phyloP scores from a whole-genome alignment of 192 early-diverging fungal genomes.

The Coemansia guatemalensis region DNA sequence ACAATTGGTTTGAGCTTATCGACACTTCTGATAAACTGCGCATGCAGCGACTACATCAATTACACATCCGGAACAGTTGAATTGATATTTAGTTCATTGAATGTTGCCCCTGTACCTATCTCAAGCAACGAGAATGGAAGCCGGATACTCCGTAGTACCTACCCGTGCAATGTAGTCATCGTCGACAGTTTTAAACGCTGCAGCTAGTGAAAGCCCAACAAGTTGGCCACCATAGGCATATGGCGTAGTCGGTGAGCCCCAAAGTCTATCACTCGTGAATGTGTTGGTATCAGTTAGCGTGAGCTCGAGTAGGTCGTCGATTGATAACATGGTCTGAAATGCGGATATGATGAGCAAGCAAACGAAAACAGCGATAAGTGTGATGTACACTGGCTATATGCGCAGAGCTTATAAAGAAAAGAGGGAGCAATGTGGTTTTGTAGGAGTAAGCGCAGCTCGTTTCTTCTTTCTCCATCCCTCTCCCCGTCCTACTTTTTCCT shows the following conservation, averaged over 20 bases:
- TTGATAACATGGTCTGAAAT: neutral
- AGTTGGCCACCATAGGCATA: slow-evolving; percentile 29
- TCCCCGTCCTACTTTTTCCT: neutral
- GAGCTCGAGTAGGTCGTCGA: slow-evolving; percentile 21
- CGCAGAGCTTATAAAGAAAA: slow-evolving; percentile 2
- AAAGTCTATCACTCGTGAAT: slow-evolving; percentile 8
- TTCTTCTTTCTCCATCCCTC: neutral
- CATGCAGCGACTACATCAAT: slow-evolving; percentile 17
- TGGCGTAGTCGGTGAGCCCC: slow-evolving; percentile 13
- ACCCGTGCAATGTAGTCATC: slow-evolving; percentile 18
- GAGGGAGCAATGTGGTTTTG: neutral
- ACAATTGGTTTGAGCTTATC: neutral
- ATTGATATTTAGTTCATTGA: neutral
- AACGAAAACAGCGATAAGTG: neutral
- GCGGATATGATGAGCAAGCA: neutral
- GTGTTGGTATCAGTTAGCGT: neutral
- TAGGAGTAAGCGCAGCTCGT: neutral
- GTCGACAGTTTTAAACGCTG: slow-evolving; percentile 22
- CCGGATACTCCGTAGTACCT: neutral
- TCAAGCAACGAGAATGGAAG: neutral
- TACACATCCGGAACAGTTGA: neutral
- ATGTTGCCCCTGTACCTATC: neutral
- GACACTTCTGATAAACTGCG: slow-evolving; percentile 23
- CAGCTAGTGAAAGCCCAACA: slow-evolving; percentile 17
- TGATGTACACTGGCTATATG: neutral